Evolutionary conservation across 2,329 filamentous ascomycete genomes (phyloP), one percentile per base, ranked within the genome.

Genomic region (Colletotrichum sidae): DNA sequence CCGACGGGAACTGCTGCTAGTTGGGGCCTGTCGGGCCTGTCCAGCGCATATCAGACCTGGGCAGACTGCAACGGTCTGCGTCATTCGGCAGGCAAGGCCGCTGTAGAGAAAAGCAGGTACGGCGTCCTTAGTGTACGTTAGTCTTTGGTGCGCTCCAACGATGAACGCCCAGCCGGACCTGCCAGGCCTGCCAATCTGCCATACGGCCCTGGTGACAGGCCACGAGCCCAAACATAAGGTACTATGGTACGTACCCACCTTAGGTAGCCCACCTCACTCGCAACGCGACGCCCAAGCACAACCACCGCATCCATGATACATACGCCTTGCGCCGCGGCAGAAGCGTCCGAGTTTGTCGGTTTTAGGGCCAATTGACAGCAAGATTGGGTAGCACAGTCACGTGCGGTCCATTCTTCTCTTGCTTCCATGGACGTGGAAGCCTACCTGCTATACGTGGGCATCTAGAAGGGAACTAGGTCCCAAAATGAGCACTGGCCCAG

Each of bases 401-500:
- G 46, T 59, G 47, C 25, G 12, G 5, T 38, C 7, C 11, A 15
- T 15, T 13, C 42, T 44, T 44, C 42, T 44, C 15, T 44, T 44
- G 13, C 15, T 15, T 13, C 42, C 42, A 44, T 44, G 15, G 25
- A 25, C 25, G 25, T 25, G 25, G 25, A 25, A 25, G 25, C 25
- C 25, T 25, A 25, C 25, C 25, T 25, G 25, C 25, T 12, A n/a
- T n/a, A 50, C 12, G 15, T 55, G 10, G 25, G 59, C 42, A 66
- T 57, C 53, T 59, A 51, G 49, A 41, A 37, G 25, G 15, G 17
- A 52, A 52, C 63, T 53, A 44, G 59, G 58, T 15, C 41, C 52
- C 63, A 54, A 66, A 63, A 66, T 66, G 63, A 66, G 58, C 62
- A 39, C 53, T 47, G 35, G 52, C 58, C 59, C 58, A 66, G 53